Percentiles rank a stretch among this genome's conserved stretches.
Conservation (phyloP, 1,284 basidiomycete species). For the Schizophyllum commune region DNA sequence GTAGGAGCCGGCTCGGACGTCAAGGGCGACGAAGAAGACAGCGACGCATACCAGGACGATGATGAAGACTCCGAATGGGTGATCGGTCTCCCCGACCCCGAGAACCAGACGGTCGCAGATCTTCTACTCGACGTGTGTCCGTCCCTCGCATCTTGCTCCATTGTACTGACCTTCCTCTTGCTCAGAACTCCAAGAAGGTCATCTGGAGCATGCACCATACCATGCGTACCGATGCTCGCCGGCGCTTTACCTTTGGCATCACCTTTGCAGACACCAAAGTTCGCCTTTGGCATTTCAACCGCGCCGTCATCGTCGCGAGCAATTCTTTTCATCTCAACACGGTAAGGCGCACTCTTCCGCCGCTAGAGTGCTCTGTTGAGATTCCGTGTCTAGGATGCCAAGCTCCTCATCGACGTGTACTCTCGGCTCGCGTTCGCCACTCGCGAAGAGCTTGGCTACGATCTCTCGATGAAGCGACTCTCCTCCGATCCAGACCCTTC, state of each 20-base stretch:
- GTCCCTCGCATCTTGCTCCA: no score
- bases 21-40: no score
- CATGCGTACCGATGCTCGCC: conserved; percentile 10
- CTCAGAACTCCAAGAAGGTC: conserved; percentile 8
- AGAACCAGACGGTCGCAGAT: no score
- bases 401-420: neutral
- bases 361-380: neutral
- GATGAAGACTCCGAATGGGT: no score
- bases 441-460: neutral
- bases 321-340: neutral
- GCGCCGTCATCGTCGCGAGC: neutral
- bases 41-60: no score
- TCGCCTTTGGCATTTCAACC: conserved; percentile 7
- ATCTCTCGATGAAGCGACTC: neutral
- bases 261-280: conserved; percentile 8
- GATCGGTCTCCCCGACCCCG: no score
- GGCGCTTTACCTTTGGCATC: conserved; percentile 9
- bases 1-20: no score
- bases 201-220: conserved; percentile 9
- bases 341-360: neutral
- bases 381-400: neutral
- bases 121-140: no score
- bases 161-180: no score
- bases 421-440: neutral
- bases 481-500: neutral